Conservation (phyloP, 768 basidiomycete species). For the Leccinellum albellum region DNA sequence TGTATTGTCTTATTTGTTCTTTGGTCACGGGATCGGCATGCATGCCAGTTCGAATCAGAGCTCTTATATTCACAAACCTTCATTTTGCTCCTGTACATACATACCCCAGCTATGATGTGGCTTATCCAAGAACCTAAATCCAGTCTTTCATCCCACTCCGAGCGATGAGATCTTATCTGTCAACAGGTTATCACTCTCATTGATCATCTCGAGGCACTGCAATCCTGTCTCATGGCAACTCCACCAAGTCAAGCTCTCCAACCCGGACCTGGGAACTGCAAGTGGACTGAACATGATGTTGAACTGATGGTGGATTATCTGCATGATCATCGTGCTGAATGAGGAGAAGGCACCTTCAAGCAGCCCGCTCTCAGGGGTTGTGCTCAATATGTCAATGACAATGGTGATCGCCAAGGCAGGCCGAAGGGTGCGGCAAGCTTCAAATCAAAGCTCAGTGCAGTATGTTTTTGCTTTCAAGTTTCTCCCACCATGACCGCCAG, state of each 20-base stretch:
- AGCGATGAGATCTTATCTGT: neutral
- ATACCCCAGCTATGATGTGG: neutral
- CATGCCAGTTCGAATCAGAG: neutral
- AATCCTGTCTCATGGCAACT: too few relatives aligned
- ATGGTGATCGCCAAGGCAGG: neutral
- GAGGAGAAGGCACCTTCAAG: neutral
- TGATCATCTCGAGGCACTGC: too few relatives aligned
- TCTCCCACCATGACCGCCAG: neutral
- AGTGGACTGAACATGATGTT: too few relatives aligned
- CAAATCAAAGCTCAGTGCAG: neutral
- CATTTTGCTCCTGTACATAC: neutral
- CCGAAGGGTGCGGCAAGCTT: neutral
- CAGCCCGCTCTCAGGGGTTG: neutral
- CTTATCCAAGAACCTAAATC: neutral
- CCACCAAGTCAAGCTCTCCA: too few relatives aligned
- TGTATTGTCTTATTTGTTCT: neutral
- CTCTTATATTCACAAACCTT: neutral
- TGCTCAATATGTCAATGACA: neutral
- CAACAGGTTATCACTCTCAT: too few relatives aligned
- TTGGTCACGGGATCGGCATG: neutral
- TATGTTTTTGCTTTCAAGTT: neutral
- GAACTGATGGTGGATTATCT: too few relatives aligned
- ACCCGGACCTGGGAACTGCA: too few relatives aligned
- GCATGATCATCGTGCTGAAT: neutral
- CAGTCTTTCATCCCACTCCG: neutral